phyloP scores from a whole-genome alignment of 2,329 filamentous ascomycete genomes.

The Cladophialophora exuberans region DNA sequence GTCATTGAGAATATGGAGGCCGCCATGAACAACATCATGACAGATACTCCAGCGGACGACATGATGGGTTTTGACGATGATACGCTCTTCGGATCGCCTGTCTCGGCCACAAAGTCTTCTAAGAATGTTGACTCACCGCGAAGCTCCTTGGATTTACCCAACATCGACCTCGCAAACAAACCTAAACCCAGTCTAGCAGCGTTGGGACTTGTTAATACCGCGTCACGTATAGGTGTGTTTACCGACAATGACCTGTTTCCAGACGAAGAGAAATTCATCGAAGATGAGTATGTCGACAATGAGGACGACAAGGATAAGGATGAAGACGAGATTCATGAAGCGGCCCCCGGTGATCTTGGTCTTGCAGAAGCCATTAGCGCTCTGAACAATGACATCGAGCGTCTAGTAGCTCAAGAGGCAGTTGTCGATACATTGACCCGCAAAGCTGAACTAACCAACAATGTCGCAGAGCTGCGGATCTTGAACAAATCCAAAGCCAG shows the following conservation, averaged over 20 bases:
- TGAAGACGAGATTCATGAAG: constrained; percentile 86
- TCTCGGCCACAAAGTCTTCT: constrained; percentile 56
- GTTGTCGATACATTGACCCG: constrained; percentile 88
- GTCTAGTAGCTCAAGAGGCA: constrained; percentile 81
- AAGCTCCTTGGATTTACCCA: constrained; percentile 63
- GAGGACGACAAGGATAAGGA: constrained; percentile 59
- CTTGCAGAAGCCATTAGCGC: constrained; percentile 88
- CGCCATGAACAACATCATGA: constrained; percentile 89
- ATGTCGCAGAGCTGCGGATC: constrained; percentile 89
- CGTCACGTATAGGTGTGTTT: constrained; percentile 88
- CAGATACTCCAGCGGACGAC: constrained; percentile 63
- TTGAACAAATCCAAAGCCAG: constrained; percentile 92
- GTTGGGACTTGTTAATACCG: constrained; percentile 83
- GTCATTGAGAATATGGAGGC: constrained; percentile 93
- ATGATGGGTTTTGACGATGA: constrained; percentile 42
- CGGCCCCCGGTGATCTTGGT: constrained; percentile 90
- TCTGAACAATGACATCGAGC: constrained; percentile 88
- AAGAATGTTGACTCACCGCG: constrained; percentile 64
- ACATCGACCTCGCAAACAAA: constrained; percentile 51
- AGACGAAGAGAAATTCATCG: constrained; percentile 81
- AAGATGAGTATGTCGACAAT: constrained; percentile 81
- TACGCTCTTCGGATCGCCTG: constrained; percentile 41
- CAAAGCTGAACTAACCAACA: constrained; percentile 97
- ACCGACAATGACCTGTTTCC: constrained; percentile 87
- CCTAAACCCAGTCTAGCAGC: constrained; percentile 88